Base-by-base conservation (phyloP, 2,329 filamentous ascomycete genomes). In the Lachnellula hyalina region DNA sequence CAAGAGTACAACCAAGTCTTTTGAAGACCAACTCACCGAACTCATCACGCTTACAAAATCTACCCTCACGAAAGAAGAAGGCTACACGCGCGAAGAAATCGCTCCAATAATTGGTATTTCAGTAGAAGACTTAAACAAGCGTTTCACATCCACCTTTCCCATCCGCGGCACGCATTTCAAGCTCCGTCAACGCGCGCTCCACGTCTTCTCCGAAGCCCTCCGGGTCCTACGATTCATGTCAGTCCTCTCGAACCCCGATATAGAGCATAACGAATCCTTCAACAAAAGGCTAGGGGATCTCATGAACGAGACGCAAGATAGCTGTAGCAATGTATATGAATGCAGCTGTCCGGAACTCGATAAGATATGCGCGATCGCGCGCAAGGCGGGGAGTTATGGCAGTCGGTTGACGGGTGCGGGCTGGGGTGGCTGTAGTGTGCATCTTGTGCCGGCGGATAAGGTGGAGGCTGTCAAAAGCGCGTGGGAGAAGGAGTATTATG, bases 381-480 rank as follows among this genome's bases (percentile, higher is more conserved):
- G 85, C 28, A 78, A 76, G 15, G 89, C 89, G 0, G 94, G 94
- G 2, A 84, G 89, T 17, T 91, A 90, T 69, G 94, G 93, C 28
- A 91, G 88, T 63, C 79, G 93, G 25, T 74, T 96, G 63, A 97
- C 93, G 0, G 94, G 94, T 40, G 94, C 94, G 0, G 94, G 94
- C 3, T 99, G 94, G 94, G 94, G 94, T 58, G 94, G 94, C 2
- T 97, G 94, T 74, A 94, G 84, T 57, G 93, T 99, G 55, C 94
- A 99, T 74, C 80, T 99, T 54, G 87, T 97, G 51, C 88, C 93
- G 0, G 88, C 84, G 55, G 82, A 90, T 66, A 93, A 87, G 72
- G 87, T 96, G 0, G 84, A 86, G 5, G 82, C 76, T 25, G 89
- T 99, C 21, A 90, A 82, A 70, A 78, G 82, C 65, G 89, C 89